Percentiles rank a stretch among this genome's conserved stretches.
Evolutionary conservation across 345 rosid species (phyloP).

Genomic region (Psidium friedrichsthalianum): DNA sequence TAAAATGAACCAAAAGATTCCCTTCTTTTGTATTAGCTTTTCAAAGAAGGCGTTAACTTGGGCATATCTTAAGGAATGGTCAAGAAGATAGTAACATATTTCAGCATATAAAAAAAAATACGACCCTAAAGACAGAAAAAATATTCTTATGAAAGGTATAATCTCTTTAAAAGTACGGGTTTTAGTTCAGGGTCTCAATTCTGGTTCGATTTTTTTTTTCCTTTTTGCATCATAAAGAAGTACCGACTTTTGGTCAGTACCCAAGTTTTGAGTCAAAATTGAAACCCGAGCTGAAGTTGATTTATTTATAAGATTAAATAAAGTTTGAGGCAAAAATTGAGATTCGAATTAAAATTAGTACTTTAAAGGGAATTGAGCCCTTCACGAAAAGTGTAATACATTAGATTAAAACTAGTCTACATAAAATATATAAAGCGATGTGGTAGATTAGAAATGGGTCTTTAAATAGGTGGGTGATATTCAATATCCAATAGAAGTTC

Average conservation of each 20-base stretch:
- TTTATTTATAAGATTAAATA: too few species aligned
- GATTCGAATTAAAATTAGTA: too few species aligned
- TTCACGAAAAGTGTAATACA: too few species aligned
- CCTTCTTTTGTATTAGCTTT: background rate
- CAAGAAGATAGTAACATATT: background rate
- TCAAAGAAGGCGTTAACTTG: background rate
- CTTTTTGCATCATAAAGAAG: too few species aligned
- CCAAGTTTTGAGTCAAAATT: too few species aligned
- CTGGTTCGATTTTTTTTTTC: too few species aligned
- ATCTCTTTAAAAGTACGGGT: too few species aligned
- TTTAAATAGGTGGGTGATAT: background rate
- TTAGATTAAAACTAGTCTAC: background rate
- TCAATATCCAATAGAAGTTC: background rate
- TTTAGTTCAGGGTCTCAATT: too few species aligned
- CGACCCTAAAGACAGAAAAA: background rate
- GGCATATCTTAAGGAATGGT: background rate
- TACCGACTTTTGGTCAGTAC: too few species aligned
- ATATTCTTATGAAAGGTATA: background rate
- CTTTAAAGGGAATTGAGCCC: too few species aligned
- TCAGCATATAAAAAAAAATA: background rate
- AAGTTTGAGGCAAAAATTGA: too few species aligned
- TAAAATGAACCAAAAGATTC: background rate
- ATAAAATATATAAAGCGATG: background rate
- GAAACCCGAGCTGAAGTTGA: too few species aligned
- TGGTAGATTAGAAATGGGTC: background rate